A percentile compares a stretch with the other conserved stretches of the same genome.
phyloP scores from a whole-genome alignment of 371 early-diverging fungal species.

The Rhizopus arrhizus region DNA sequence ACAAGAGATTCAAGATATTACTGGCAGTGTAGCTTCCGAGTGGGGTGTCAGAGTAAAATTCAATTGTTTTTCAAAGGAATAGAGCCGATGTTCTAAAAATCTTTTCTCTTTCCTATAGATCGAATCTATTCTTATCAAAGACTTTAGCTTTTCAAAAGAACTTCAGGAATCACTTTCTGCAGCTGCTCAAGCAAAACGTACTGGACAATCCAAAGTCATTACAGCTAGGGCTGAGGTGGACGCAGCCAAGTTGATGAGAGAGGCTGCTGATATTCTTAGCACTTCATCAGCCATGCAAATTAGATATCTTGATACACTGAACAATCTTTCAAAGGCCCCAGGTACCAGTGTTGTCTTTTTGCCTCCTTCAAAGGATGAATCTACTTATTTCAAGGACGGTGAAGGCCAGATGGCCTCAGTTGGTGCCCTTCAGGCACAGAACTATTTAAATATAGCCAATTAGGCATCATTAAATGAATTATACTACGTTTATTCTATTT shows the following conservation, averaged over 20 bases:
- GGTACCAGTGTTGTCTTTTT: conserved; percentile 71
- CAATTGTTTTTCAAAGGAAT: too few relatives aligned
- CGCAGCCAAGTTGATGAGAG: conserved; percentile 90
- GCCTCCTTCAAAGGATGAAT: conserved; percentile 48
- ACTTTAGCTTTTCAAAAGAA: conserved; percentile 74
- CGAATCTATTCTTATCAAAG: conserved; percentile 86
- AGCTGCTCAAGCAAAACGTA: conserved; percentile 87
- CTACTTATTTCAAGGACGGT: background rate
- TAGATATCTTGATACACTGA: conserved; percentile 87
- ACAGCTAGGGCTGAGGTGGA: conserved; percentile 91
- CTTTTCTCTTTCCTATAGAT: conserved; percentile 34
- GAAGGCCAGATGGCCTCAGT: background rate
- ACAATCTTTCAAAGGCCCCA: conserved; percentile 62
- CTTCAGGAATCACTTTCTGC: conserved; percentile 83
- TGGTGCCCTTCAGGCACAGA: conserved; percentile 9
- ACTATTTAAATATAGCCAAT: conserved; percentile 7
- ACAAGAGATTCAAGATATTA: conserved; percentile 79
- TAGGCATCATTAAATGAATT: too few relatives aligned
- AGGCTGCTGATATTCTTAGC: conserved; percentile 78
- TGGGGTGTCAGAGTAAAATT: conserved; percentile 76
- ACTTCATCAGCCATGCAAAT: conserved; percentile 85
- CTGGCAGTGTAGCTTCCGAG: conserved; percentile 63
- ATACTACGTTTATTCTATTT: too few relatives aligned
- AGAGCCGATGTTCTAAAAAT: too few relatives aligned
- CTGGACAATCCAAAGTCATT: conserved; percentile 90